Evolutionary conservation across 2,329 filamentous ascomycete genomes (phyloP).

Genomic region (Phyllachora maydis): DNA sequence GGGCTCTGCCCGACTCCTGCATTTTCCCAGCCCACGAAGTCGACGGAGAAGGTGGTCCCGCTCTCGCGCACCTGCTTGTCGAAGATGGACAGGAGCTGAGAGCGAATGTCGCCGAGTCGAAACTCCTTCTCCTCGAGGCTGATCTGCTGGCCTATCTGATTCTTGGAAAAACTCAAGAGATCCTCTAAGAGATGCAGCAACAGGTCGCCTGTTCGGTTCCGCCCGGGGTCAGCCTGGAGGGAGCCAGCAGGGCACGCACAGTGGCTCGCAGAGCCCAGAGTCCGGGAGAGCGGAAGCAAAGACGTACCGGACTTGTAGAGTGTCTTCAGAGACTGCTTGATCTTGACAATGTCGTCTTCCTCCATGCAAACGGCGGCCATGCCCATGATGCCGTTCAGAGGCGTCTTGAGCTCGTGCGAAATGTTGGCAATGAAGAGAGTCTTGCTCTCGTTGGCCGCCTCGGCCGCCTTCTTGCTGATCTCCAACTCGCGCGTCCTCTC

Average conservation of each 20-base stretch:
- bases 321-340: constrained; percentile 69
- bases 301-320: constrained; percentile 57
- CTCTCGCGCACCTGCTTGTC: constrained; percentile 75
- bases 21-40: too few relatives aligned
- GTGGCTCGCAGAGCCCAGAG: too few relatives aligned
- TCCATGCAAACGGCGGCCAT: constrained; percentile 91
- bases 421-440: constrained; percentile 97
- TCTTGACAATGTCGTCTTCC: constrained; percentile 56
- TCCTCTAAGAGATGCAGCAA: constrained; percentile 75
- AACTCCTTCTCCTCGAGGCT: constrained; percentile 74
- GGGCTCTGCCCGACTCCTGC: constrained; percentile 23
- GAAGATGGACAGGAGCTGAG: constrained; percentile 71
- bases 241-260: not conserved
- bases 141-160: constrained; percentile 75
- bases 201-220: constrained; percentile 34
- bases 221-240: not conserved
- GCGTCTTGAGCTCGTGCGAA: constrained; percentile 71
- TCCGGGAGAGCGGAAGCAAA: too few relatives aligned
- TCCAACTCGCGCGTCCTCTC: constrained; percentile 71
- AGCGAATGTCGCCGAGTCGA: constrained; percentile 59
- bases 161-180: constrained; percentile 82
- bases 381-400: constrained; percentile 84
- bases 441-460: constrained; percentile 93
- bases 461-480: constrained; percentile 75
- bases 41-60: constrained; percentile 51